Evolutionary conservation across 306 rosid genomes (phyloP), one percentile per base, ranked within the genome.

Genomic region (Sesbania bispinosa): DNA sequence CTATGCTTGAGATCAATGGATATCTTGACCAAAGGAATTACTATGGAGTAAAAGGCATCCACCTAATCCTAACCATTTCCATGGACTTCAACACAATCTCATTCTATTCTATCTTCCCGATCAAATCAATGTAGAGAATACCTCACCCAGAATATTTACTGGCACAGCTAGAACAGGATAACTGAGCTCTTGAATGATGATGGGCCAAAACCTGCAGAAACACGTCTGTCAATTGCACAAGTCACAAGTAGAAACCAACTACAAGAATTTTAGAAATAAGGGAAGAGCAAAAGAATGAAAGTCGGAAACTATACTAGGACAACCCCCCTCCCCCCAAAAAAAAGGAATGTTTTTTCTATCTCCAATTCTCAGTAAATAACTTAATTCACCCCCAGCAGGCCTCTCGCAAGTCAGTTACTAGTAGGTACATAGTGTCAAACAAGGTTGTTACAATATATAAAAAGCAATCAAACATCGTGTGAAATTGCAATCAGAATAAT

Each of bases 91-190:
- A 73, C 76, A 70, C 62, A 77, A 83, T 76, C 87, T 69, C 30
- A 58, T 69, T 84, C 86, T 85, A 86, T 78, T 76, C 86, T 88
- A 82, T 82, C 76, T 79, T 72, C 69, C 73, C 46, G 50, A 72
- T 57, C 67, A 78, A 87, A 90, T 81, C 89, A 86, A 83, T 84
- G 71, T 88, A 82, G 81, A 82, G 73, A 63, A 66, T 41, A 67
- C 80, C 67, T 87, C 78, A 64, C 73, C 79, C 65, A 76, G 80
- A 75, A 26, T 61, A 67, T 77, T 38, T 72, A 69, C 64, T 70
- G 68, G 69, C 82, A 76, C 82, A 57, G 73, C 27, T 71, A 20
- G 45, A 29, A 43, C 65, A 70, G 69, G 46, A 48, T 42, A 60
- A 50, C 23, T n/a, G n/a, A 41, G 78, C 66, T 67, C 73, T 69